Evolutionary conservation across 371 early-diverging fungal species (phyloP).

Genomic region (Mortierella sp.): DNA sequence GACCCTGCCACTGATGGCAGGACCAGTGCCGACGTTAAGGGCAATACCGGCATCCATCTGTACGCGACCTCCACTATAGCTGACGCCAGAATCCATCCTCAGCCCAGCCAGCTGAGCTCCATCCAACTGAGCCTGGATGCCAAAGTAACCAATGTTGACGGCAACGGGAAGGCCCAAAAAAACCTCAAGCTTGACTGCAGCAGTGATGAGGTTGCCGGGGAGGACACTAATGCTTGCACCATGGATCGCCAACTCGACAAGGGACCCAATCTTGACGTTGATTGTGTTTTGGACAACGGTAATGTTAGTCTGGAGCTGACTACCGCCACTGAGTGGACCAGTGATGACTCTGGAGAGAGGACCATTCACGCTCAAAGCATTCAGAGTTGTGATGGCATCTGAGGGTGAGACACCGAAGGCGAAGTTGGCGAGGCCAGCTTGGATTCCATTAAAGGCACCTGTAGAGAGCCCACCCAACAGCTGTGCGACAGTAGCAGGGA

Average conservation of each 20-base stretch:
- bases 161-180: constrained; percentile 50
- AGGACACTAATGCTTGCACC: constrained; percentile 43
- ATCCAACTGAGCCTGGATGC: constrained; percentile 44
- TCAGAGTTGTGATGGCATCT: constrained; percentile 52
- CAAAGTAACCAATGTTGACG: constrained; percentile 56
- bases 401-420: constrained; percentile 47
- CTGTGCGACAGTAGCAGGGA: constrained; percentile 36
- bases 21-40: constrained; percentile 44
- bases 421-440: constrained; percentile 42
- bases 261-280: constrained; percentile 35
- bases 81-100: constrained; percentile 34
- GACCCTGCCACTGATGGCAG: constrained; percentile 38
- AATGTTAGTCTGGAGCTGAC: constrained; percentile 35
- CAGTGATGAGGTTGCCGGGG: constrained; percentile 48
- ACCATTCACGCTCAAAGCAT: constrained; percentile 17
- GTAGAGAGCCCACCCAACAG: constrained; percentile 31
- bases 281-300: constrained; percentile 37
- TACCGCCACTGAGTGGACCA: constrained; percentile 29
- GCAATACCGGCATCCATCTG: constrained; percentile 44
- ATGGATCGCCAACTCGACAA: constrained; percentile 38
- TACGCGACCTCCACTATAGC: constrained; percentile 37
- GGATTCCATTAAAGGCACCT: constrained; percentile 23
- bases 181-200: constrained; percentile 41
- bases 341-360: constrained; percentile 37
- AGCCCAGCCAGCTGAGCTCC: constrained; percentile 44